Conservation (phyloP, 2,329 filamentous ascomycete species). For the Intubia oerlemansii region DNA sequence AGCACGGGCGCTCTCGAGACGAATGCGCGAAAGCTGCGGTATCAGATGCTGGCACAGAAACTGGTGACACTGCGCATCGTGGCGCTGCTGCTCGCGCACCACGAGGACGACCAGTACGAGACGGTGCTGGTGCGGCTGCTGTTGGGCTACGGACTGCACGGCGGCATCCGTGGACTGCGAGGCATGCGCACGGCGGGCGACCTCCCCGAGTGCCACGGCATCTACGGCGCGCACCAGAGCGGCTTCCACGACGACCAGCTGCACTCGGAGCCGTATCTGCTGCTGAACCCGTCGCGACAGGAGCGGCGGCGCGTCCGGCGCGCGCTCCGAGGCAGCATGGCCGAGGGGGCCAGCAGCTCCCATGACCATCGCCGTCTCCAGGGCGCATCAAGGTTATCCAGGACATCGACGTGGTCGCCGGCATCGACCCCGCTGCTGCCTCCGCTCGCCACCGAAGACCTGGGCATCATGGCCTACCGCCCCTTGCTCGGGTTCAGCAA, state of each 20-base stretch:
- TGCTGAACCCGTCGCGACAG: constrained; percentile 11
- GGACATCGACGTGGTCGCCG: too few species aligned
- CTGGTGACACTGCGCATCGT: constrained; percentile 30
- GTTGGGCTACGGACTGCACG: constrained; percentile 42
- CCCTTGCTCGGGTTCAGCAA: constrained; percentile 55
- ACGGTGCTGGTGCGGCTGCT: constrained; percentile 65
- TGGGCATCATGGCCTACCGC: constrained; percentile 44
- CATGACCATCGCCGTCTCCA: too few species aligned
- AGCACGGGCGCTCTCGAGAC: constrained; percentile 49
- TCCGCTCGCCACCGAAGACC: constrained; percentile 27
- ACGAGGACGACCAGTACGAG: constrained; percentile 79
- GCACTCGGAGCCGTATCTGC: constrained; percentile 15
- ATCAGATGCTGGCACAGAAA: constrained; percentile 42
- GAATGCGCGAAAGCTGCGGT: constrained; percentile 51
- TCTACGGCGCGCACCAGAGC: constrained; percentile 51
- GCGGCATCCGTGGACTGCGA: constrained; percentile 43
- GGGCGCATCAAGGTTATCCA: too few species aligned
- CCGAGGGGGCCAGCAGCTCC: not conserved
- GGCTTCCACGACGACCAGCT: constrained; percentile 30
- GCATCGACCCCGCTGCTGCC: constrained; percentile 3
- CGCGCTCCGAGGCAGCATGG: constrained; percentile 10
- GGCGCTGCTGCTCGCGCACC: constrained; percentile 62
- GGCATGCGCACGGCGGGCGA: constrained; percentile 43
- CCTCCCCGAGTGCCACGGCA: constrained; percentile 68
- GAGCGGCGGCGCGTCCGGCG: constrained; percentile 7